Conservation (phyloP, 2,329 filamentous ascomycete genomes). For the Venturia oleaginea region DNA sequence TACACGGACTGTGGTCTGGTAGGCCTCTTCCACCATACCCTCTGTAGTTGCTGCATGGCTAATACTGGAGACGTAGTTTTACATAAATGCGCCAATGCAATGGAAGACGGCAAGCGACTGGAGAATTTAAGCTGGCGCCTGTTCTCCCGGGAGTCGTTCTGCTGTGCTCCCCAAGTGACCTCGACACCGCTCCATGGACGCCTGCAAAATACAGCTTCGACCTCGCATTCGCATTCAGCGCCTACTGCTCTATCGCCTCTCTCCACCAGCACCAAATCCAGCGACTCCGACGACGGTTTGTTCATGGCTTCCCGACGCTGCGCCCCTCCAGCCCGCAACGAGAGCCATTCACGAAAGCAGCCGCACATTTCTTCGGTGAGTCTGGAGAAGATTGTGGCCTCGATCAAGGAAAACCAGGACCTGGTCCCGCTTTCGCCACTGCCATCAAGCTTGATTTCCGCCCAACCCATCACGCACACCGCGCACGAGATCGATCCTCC, state of each 20-base stretch:
- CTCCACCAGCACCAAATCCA: conserved; percentile 38
- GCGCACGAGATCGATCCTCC: conserved; percentile 1
- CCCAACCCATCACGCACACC: conserved; percentile 2
- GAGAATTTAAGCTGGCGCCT: conserved; percentile 95
- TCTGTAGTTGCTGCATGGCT: no score
- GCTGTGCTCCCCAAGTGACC: conserved; percentile 52
- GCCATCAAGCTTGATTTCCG: conserved; percentile 29
- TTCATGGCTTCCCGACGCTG: conserved; percentile 33
- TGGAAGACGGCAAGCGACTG: conserved; percentile 83
- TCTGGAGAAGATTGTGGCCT: conserved; percentile 87
- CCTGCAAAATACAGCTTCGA: conserved; percentile 12
- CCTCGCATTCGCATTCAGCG: conserved; percentile 19
- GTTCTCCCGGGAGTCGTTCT: conserved; percentile 90
- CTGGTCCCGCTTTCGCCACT: conserved; percentile 46
- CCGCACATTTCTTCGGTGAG: conserved; percentile 89
- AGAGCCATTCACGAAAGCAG: conserved; percentile 61
- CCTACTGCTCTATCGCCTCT: conserved; percentile 32
- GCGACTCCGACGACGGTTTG: conserved; percentile 31
- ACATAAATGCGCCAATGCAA: conserved; percentile 84
- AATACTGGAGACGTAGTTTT: conserved; percentile 58
- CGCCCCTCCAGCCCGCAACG: conserved; percentile 57
- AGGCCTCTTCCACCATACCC: conserved; percentile 32
- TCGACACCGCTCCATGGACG: conserved; percentile 17
- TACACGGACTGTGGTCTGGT: conserved; percentile 98
- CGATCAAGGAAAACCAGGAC: conserved; percentile 75